A percentile compares a stretch with the other conserved stretches of the same genome.
These are phyloP conservation scores for Lachnum nothofagi DNA, from an alignment of 2,329 filamentous ascomycete genomes.

Conservation along the genomic window DNA sequence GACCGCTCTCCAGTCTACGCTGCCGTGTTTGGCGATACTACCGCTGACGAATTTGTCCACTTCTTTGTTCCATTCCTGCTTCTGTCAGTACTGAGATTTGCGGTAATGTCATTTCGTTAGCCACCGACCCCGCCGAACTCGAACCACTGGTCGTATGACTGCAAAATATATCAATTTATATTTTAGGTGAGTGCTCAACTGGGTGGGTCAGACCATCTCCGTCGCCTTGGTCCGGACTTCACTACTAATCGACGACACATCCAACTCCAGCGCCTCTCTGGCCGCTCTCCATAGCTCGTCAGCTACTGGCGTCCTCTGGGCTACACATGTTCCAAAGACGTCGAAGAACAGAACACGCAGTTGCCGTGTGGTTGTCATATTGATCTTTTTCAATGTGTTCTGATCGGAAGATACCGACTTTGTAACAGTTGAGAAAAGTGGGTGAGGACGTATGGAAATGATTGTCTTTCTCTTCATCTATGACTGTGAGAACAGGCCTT, in stretches of 20 bases:
- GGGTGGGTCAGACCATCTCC: constrained; percentile 12
- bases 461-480: constrained; percentile 9
- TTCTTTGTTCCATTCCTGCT: constrained; percentile 19
- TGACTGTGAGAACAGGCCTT: neutral
- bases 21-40: constrained; percentile 13
- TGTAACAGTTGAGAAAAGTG: constrained; percentile 10
- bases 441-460: constrained; percentile 9
- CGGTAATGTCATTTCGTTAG: constrained; percentile 12
- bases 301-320: constrained; percentile 15
- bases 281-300: constrained; percentile 16
- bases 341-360: constrained; percentile 18
- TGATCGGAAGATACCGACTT: constrained; percentile 9
- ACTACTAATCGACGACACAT: constrained; percentile 16
- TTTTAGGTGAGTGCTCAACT: constrained; percentile 10
- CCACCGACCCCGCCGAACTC: constrained; percentile 14
- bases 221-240: constrained; percentile 16
- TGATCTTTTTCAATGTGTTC: constrained; percentile 11
- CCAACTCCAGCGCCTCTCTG: constrained; percentile 15
- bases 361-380: constrained; percentile 14
- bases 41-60: constrained; percentile 12
- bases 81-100: constrained; percentile 14
- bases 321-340: constrained; percentile 18
- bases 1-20: constrained; percentile 17
- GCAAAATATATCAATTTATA: constrained; percentile 14
- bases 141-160: constrained; percentile 17